Evolutionary conservation across 768 basidiomycete species (phyloP).

Genomic region (Lentinula raphanica): DNA sequence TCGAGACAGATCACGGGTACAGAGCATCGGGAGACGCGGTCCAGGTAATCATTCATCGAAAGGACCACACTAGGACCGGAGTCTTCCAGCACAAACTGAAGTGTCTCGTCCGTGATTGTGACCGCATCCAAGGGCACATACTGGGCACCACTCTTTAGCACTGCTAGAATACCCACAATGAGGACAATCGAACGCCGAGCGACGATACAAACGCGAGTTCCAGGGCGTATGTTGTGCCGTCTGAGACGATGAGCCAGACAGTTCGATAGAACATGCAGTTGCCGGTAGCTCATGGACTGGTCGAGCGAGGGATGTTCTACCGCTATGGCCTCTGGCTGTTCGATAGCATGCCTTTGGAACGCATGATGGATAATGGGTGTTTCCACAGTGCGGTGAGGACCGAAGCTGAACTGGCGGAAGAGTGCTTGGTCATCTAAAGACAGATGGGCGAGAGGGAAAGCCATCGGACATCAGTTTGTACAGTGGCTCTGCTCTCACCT

Average conservation of each 20-base stretch:
- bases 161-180: conserved; percentile 38
- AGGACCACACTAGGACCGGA: conserved; percentile 32
- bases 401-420: conserved; percentile 8
- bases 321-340: conserved; percentile 6
- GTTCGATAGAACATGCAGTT: conserved; percentile 4
- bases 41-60: conserved; percentile 27
- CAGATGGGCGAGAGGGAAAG: conserved; percentile 7
- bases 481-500: neutral
- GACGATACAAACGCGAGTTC: conserved; percentile 40
- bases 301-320: conserved; percentile 5
- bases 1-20: conserved; percentile 18
- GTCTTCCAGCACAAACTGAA: conserved; percentile 36
- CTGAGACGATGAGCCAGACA: conserved; percentile 31
- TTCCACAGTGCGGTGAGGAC: neutral
- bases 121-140: conserved; percentile 46
- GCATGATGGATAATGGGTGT: conserved; percentile 4
- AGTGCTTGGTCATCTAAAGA: conserved; percentile 7
- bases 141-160: conserved; percentile 40
- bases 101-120: conserved; percentile 40
- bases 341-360: neutral
- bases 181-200: conserved; percentile 37
- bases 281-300: conserved; percentile 2
- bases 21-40: conserved; percentile 15
- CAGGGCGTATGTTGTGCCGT: conserved; percentile 31
- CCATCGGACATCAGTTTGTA: neutral